Base-by-base conservation (phyloP, 2,329 filamentous ascomycete genomes). In the Arachnomyces sp. region DNA sequence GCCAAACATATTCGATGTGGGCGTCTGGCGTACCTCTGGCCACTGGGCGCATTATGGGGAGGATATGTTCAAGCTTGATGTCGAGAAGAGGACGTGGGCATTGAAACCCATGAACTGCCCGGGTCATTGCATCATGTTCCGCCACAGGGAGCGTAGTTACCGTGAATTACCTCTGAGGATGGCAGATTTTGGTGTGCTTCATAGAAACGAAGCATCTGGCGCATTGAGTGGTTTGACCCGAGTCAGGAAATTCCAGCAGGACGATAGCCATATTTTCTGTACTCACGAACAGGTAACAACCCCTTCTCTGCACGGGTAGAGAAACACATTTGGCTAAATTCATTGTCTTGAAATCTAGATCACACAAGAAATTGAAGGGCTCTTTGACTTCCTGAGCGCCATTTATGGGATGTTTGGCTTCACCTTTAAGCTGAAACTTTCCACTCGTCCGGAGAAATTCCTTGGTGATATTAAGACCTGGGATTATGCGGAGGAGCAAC, bases 41-140 rank as follows among this genome's bases (percentile, higher is more conserved):
- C 92, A 96, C 64, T 95, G 90, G 89, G 78, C 84, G 44, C 81
- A 89, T 60, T 92, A 95, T 72, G 79, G 88, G 58, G 90, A 96
- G 48, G 89, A 95, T 67, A 96, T 96, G 90, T 88, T 88, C 64
- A 81, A 80, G n/a, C 80, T 95, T 52, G 71, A 79, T 34, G 72
- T 71, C 17, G 89, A 95, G 62, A 94, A 95, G 72, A 83, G 84
- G 48, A 73, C 80, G 50, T 88, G 82, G 71, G 88, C 81, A 12
- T 69, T 96, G 38, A 96, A 96, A 70, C 90, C 90, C 18, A 96
- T 96, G 92, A 96, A 96, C 70, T 98, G 92, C 67, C 92, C 92
- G 3, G 88, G 88, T 18, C 90, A 96, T 66, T 93, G 86, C 65
- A 69, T 92, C 50, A 83, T 95, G 56, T 95, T 95, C 63, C 78